Percentiles rank a stretch among this genome's conserved stretches.
Conservation (phyloP, 345 rosid species). For the Clausena lansium region DNA sequence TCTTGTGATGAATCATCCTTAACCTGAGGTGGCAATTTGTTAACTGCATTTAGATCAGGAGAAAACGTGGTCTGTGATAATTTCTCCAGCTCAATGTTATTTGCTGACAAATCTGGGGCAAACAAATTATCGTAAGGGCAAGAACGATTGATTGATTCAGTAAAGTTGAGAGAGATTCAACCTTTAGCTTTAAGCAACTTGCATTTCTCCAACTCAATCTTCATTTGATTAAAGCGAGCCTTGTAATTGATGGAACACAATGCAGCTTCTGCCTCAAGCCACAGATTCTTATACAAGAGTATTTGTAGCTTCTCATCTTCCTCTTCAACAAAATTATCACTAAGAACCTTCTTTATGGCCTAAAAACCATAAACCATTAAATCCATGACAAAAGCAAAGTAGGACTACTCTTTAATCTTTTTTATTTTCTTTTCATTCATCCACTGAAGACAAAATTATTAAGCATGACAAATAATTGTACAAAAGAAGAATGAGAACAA, state of each 20-base stretch:
- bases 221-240: conserved; percentile 67
- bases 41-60: conserved; percentile 4
- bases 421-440: background rate
- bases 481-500: conserved; percentile 3
- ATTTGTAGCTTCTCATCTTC: conserved; percentile 54
- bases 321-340: conserved; percentile 52
- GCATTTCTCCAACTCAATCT: conserved; percentile 48
- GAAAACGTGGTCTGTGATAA: conserved; percentile 12
- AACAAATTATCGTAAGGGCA: background rate
- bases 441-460: background rate
- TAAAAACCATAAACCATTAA: conserved; percentile 29
- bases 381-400: conserved; percentile 17
- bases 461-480: background rate
- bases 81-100: conserved; percentile 12
- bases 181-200: conserved; percentile 35
- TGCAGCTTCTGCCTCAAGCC: conserved; percentile 95
- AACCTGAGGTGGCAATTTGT: conserved; percentile 7
- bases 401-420: background rate
- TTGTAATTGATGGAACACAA: conserved; percentile 62
- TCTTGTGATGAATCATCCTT: conserved; percentile 6
- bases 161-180: conserved; percentile 20
- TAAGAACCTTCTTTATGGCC: conserved; percentile 73
- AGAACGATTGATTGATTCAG: background rate
- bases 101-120: conserved; percentile 22
- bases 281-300: conserved; percentile 79